Conservation (phyloP, 768 basidiomycete species). For the Chalciporus pseudorubinellus region DNA sequence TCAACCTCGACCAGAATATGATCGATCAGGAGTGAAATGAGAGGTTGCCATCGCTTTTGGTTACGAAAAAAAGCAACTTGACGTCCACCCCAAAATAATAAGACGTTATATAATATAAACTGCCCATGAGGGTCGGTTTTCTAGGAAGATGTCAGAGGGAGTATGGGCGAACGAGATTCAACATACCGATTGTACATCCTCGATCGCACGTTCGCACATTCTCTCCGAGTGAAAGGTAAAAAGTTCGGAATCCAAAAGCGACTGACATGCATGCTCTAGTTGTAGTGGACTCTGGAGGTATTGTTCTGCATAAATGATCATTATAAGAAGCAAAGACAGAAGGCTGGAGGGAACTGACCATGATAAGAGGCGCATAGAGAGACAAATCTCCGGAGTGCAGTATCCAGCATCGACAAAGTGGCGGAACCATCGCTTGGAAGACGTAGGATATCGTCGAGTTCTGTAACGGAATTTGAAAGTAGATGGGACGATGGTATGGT, state of each 20-base stretch:
- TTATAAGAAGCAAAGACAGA: neutral
- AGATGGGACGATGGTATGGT: neutral
- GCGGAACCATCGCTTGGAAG: slow-evolving; percentile 57
- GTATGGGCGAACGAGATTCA: neutral
- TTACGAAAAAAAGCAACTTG: slow-evolving; percentile 70
- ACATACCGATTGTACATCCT: slow-evolving; percentile 66
- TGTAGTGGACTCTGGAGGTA: slow-evolving; percentile 84
- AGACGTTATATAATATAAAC: slow-evolving; percentile 72
- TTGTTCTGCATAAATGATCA: slow-evolving; percentile 51
- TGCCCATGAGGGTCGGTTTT: slow-evolving; percentile 84
- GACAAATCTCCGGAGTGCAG: slow-evolving; percentile 72
- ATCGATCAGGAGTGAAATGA: slow-evolving; percentile 83
- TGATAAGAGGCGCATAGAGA: slow-evolving; percentile 84
- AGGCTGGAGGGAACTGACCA: slow-evolving; percentile 46
- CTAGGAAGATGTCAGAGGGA: slow-evolving; percentile 35
- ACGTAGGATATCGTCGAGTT: slow-evolving; percentile 80
- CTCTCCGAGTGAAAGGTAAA: slow-evolving; percentile 90
- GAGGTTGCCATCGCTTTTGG: slow-evolving; percentile 78
- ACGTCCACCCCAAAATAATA: slow-evolving; percentile 74
- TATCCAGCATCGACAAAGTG: slow-evolving; percentile 75
- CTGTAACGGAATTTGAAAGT: slow-evolving; percentile 39
- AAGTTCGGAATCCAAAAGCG: slow-evolving; percentile 80
- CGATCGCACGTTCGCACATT: slow-evolving; percentile 78
- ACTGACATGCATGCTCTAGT: slow-evolving; percentile 76
- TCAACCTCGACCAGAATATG: slow-evolving; percentile 82